These are phyloP conservation scores for Citrullus amarus DNA, from an alignment of 306 rosid species.

Conservation along the genomic window DNA sequence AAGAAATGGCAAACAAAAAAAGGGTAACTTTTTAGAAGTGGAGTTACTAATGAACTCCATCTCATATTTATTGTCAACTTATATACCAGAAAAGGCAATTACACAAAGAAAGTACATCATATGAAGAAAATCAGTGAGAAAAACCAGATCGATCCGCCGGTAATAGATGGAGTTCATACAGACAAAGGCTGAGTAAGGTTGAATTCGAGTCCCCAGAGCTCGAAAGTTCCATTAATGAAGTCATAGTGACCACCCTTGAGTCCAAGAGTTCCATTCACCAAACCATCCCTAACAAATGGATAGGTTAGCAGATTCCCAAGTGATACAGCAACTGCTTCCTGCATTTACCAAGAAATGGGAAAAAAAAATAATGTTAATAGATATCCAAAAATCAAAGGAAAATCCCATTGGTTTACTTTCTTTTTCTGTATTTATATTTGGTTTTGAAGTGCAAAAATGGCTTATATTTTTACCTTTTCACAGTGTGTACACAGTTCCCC, in stretches of 20 bases:
- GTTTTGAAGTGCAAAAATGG: not conserved
- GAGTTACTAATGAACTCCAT: conserved; percentile 8
- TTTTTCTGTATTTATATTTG: not conserved
- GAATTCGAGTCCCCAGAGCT: conserved; percentile 87
- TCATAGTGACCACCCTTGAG: conserved; percentile 84
- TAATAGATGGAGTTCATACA: conserved; percentile 66
- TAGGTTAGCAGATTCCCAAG: conserved; percentile 83
- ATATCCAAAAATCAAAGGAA: not conserved
- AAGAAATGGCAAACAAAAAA: not conserved
- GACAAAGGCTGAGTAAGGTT: conserved; percentile 58
- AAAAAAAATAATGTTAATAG: not conserved
- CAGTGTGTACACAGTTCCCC: conserved; percentile 52
- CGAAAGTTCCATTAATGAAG: conserved; percentile 73
- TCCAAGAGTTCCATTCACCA: conserved; percentile 69
- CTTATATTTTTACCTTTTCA: conserved; percentile 50
- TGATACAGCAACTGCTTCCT: conserved; percentile 85
- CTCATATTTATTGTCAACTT: conserved; percentile 20
- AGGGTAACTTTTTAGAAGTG: not conserved
- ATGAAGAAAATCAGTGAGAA: conserved; percentile 28
- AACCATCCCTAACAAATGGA: conserved; percentile 86
- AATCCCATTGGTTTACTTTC: not conserved
- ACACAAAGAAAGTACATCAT: conserved; percentile 29
- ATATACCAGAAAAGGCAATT: conserved; percentile 15
- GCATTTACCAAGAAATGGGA: conserved; percentile 14
- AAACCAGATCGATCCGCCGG: conserved; percentile 33